A percentile compares a stretch with the other conserved stretches of the same genome.
Conservation (phyloP, 768 basidiomycete genomes). For the Sutorius australiensis region DNA sequence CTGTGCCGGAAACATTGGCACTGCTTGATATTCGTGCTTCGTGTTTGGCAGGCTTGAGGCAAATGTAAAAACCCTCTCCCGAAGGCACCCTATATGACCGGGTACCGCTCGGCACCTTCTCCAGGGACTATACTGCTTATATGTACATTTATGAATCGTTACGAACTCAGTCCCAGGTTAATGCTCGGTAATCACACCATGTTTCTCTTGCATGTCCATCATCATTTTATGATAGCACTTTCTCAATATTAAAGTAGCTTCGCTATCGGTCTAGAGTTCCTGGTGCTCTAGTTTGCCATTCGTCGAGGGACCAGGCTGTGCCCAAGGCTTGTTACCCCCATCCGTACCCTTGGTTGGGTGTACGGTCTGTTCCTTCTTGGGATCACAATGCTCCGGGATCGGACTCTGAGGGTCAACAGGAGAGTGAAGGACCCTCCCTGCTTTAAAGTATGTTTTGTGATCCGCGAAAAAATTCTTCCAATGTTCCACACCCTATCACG, state of each 20-base stretch:
- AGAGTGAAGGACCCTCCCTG: conserved; percentile 71
- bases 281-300: conserved; percentile 15
- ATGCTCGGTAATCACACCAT: conserved; percentile 17
- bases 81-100: not conserved
- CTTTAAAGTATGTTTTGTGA: conserved; percentile 73
- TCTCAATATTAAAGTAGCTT: conserved; percentile 9
- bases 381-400: conserved; percentile 71
- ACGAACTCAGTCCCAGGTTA: conserved; percentile 9
- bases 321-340: conserved; percentile 27
- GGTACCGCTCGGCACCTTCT: conserved; percentile 1
- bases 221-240: conserved; percentile 18
- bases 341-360: conserved; percentile 30
- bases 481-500: conserved; percentile 62
- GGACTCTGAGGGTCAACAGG: conserved; percentile 75
- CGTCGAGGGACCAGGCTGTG: conserved; percentile 14
- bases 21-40: conserved; percentile 18
- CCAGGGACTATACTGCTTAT: conserved; percentile 20
- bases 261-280: conserved; percentile 30
- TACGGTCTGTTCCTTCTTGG: conserved; percentile 45
- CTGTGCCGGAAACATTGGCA: conserved; percentile 15
- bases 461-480: conserved; percentile 91
- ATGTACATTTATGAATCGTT: conserved; percentile 26
- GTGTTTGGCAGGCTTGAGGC: conserved; percentile 27
- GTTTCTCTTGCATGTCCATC: conserved; percentile 22
- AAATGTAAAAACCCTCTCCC: conserved; percentile 11